Evolutionary conservation across 2,329 filamentous ascomycete genomes (phyloP), one percentile per base, ranked within the genome.

Genomic region (Trichoderma koningiopsis): DNA sequence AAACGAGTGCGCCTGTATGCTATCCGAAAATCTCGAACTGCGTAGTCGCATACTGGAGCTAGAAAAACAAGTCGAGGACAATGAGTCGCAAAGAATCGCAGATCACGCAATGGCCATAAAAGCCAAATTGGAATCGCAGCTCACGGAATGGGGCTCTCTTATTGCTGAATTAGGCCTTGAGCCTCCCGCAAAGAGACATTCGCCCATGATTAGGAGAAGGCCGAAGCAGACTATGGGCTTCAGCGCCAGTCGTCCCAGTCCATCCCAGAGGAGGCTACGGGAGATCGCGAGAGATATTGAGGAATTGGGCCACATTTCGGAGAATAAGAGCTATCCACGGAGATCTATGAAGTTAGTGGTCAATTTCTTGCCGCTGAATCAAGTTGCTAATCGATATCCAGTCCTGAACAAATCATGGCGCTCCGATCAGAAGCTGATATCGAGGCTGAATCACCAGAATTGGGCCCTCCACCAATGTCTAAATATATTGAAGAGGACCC

Each of bases 1-100:
- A 76, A 88, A 89, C 76, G 92, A 96, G 79, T 89, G 88, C 71
- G 89, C 91, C 52, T 88, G 89, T 60, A 86, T 94, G 72, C 83
- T 94, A 29, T 89, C 91, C n/a, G 92, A 96, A 74, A 96, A 96
- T 76, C 85, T 95, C 68, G 85, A 89, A 66, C 85, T 96, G 16
- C 87, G 90, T 63, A 86, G 91, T 71, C 88, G 92, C 71, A 88
- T 94, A 57, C 79, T 94, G 63, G 87, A 88, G 62, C 83, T 94
- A 2, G 88, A 93, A 75, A 88, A 87, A 68, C 87, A 92, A 68
- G 80, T 92, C 40, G 87, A 91, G 69, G 85, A 89, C 72, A 88
- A 87, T 67, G 84, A 85, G 59, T 81, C 86, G 57, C 85, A 86
- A 57, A 82, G 87, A 64, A 86, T 89, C 35, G 86, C 88, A 69